Percentiles rank a stretch among this genome's conserved stretches.
Evolutionary conservation across 208 protist species (phyloP).

Genomic region (Naegleria fowleri): DNA sequence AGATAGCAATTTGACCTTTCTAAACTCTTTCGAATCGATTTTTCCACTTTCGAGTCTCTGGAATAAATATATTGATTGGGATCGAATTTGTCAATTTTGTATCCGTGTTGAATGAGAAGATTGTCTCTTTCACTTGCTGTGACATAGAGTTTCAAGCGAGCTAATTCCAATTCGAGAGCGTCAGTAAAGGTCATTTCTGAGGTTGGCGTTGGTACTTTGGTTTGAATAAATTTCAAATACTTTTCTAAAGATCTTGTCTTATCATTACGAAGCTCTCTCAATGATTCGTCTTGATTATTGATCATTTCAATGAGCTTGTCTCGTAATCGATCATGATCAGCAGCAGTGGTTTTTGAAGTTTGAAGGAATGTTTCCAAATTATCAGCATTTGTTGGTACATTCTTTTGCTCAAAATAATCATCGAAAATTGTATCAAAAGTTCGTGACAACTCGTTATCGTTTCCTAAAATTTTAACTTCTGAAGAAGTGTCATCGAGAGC

Average conservation of each 20-base stretch:
- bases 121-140: neutral
- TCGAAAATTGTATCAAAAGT: neutral
- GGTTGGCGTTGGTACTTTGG: neutral
- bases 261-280: neutral
- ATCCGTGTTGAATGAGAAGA: neutral
- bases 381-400: neutral
- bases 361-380: neutral
- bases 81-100: neutral
- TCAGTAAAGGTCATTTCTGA: neutral
- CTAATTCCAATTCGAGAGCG: slow-evolving; percentile 1
- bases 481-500: neutral
- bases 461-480: neutral
- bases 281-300: neutral
- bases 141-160: neutral
- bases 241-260: neutral
- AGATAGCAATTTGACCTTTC: neutral
- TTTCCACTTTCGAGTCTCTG: slow-evolving; percentile 11
- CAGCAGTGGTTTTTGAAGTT: neutral
- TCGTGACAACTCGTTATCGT: neutral
- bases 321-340: neutral
- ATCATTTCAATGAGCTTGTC: neutral
- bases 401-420: slow-evolving; percentile 1
- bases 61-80: neutral
- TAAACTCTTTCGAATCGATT: neutral
- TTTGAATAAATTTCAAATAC: neutral